Conservation (phyloP, 805 yeast species). For the Starmerella stigmatis region DNA sequence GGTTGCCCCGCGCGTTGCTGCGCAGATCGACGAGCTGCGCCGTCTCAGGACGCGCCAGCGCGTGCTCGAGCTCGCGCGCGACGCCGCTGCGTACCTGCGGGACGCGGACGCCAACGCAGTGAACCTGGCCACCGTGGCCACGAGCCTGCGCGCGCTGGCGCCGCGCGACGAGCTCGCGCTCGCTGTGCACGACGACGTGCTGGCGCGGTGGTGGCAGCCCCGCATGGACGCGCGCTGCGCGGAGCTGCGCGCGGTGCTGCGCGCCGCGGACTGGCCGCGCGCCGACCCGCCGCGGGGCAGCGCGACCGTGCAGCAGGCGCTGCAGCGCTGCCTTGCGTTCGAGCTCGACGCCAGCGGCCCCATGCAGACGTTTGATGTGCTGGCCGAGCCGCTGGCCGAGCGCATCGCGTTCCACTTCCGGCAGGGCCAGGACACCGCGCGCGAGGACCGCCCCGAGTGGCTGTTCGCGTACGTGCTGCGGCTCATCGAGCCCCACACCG, state of each 20-base stretch:
- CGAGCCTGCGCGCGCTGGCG: not conserved
- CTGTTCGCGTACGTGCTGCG: conserved; percentile 39
- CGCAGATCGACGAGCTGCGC: not conserved
- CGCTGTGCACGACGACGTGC: not conserved
- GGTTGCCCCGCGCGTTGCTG: not conserved
- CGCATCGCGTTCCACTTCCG: conserved; percentile 52
- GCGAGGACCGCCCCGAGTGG: conserved; percentile 64
- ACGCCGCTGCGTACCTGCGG: not conserved
- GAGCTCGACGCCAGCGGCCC: conserved; percentile 19
- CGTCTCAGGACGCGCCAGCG: not conserved
- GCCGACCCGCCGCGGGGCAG: conserved; percentile 10
- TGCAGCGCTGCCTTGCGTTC: conserved; percentile 2
- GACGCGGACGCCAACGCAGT: not conserved
- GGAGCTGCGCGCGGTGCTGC: conserved; percentile 7
- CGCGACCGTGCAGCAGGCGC: not conserved
- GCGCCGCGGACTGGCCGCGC: conserved; percentile 19
- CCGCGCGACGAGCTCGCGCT: not conserved
- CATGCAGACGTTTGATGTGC: conserved; percentile 35
- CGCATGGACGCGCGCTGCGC: conserved; percentile 3
- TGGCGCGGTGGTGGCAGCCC: conserved; percentile 11
- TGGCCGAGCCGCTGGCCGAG: conserved; percentile 38
- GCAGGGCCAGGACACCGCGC: conserved; percentile 47
- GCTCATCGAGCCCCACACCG: conserved; percentile 28
- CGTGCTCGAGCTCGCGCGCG: conserved; percentile 4
- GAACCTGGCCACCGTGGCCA: conserved; percentile 1